Evolutionary conservation across 2,329 filamentous ascomycete genomes (phyloP), one percentile per base, ranked within the genome.

Genomic region (Cylindrodendrum hubeiense): DNA sequence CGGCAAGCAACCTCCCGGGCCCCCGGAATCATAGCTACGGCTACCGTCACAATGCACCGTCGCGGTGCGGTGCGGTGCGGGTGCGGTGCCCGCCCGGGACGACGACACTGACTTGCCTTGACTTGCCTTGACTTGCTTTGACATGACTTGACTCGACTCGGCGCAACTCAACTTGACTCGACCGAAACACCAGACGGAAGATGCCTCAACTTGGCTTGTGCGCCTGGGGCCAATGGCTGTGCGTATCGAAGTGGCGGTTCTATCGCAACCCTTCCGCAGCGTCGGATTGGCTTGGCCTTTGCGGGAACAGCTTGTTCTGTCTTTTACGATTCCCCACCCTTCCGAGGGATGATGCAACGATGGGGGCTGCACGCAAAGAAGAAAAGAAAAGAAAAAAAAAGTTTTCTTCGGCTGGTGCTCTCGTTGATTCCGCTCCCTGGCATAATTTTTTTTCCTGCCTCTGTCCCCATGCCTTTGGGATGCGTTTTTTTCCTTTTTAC

Each of bases 341-440:
- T 52, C 47, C 53, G 21, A 57, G 26, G 39, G 56, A 53, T 52
- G 47, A 60, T 60, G 57, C 47, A 46, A 66, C 49, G 60, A 61
- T 55, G 49, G 41, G 52, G 52, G 28, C 63, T 56, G 49, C 56
- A 37, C 22, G 28, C 22, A 44, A 46, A 22, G 58, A 63, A 39
- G 17, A 41, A 49, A 54, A 55, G 53, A 57, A 55, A 34, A 46
- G 39, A 21, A 41, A 33, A 39, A 28, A 39, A 54, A 59, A 28
- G 33, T 71, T 67, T 67, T 56, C 19, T 51, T 51, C 49, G 61
- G 24, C 28, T 34, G 44, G 33, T n/a, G 30, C 52, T 68, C 37
- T 49, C 33, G 60, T 63, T 61, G 8, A 39, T 21, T 53, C 43
- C 30, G 43, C 44, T 28, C 39, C n/a, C 37, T 46, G 39, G 28